Base-by-base conservation (phyloP, 2,329 filamentous ascomycete species). In the Phyllosticta ampelicida region DNA sequence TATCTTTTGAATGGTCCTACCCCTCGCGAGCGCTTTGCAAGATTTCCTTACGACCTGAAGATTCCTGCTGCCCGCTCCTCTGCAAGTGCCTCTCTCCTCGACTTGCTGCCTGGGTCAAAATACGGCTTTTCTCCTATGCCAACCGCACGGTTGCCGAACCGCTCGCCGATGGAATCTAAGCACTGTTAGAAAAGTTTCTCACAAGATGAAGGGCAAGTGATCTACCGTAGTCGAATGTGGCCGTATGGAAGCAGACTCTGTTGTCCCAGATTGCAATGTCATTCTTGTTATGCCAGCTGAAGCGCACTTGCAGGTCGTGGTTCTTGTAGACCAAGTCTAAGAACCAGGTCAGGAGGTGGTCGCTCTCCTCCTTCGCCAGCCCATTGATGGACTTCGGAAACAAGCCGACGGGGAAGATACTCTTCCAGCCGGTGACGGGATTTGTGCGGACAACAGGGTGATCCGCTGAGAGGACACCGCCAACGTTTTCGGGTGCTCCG, bases 261-360 rank as follows among this genome's bases (percentile, higher is more conserved):
- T 87, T 87, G 65, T 87, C 84, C 85, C 85, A 87, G 62, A 87
- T 84, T 1, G 82, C 79, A 64, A 78, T 69, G 64, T 78, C 76
- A 61, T 80, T 77, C 60, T 67, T 61, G 61, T 77, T 77, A 65
- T 71, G 68, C 78, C 78, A 80, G 61, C 74, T 71, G 62, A 76
- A 73, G 19, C 78, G 63, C 4, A 79, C 76, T 63, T 78, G 77
- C 56, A 79, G 62, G 61, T 80, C 78, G 63, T 80, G 78, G 63
- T 77, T 80, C 59, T 78, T 71, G 1, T 70, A 66, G 4, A 80
- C 70, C 9, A 75, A 60, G 26, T 67, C 61, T 5, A 72, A 61
- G 61, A 80, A 77, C 68, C 71, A 75, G 55, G 74, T 70, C 52
- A 78, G 62, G 13, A 77, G 62, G 16, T 71, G 65, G 18, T 72